Evolutionary conservation across 257 asterid species (phyloP).

Genomic region (Misopates orontium): DNA sequence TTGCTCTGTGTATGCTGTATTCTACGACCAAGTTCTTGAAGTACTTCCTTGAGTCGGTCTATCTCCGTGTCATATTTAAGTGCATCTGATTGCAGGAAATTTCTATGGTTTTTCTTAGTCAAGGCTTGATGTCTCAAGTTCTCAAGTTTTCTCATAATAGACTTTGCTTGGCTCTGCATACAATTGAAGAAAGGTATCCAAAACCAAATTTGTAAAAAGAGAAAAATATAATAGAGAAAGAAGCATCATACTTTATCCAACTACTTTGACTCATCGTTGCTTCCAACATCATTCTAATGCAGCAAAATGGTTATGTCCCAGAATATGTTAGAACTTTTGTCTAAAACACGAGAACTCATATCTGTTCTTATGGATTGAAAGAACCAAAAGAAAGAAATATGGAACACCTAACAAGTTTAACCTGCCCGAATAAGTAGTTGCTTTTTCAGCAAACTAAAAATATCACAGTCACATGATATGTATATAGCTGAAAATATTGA

Average conservation of each 20-base stretch:
- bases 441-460: no score
- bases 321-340: no score
- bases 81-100: slow-evolving; percentile 27
- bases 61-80: slow-evolving; percentile 40
- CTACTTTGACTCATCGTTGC: not conserved
- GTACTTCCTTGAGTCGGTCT: slow-evolving; percentile 55
- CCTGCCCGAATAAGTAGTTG: no score
- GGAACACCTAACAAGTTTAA: no score
- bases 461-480: no score
- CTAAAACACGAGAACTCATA: no score
- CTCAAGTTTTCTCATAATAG: slow-evolving; percentile 52
- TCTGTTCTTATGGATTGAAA: no score
- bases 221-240: not conserved
- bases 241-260: not conserved
- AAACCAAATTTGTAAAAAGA: not conserved
- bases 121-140: slow-evolving; percentile 44
- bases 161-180: slow-evolving; percentile 57
- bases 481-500: no score
- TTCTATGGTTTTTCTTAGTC: slow-evolving; percentile 26
- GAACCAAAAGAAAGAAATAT: no score
- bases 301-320: no score
- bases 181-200: slow-evolving; percentile 10
- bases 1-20: slow-evolving; percentile 51
- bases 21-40: slow-evolving; percentile 49
- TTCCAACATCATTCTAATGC: no score